These are phyloP conservation scores for Zygosaccharomyces gambellarensis DNA, from an alignment of 805 yeast species.

Conservation along the genomic window DNA sequence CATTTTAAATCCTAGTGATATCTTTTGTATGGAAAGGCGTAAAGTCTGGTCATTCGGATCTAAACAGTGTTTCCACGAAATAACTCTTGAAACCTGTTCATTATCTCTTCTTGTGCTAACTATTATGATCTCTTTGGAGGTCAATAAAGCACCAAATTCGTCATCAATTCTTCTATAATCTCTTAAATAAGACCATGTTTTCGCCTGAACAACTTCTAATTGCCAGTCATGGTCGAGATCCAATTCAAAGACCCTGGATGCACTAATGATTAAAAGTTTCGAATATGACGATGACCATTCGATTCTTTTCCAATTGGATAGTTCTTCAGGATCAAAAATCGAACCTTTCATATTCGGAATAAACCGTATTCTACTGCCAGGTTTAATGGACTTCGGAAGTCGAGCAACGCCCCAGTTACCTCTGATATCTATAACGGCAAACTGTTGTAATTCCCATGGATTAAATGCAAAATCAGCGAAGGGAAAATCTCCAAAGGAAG, in stretches of 20 bases:
- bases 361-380: constrained; percentile 6
- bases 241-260: constrained; percentile 40
- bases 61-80: constrained; percentile 73
- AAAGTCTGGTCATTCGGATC: constrained; percentile 52
- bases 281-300: constrained; percentile 40
- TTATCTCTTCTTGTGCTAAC: constrained; percentile 32
- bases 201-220: constrained; percentile 42
- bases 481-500: constrained; percentile 31
- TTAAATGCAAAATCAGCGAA: constrained; percentile 45
- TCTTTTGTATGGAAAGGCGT: constrained; percentile 34
- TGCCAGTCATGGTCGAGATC: constrained; percentile 32
- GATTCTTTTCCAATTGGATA: constrained; percentile 53
- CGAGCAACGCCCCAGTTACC: constrained; percentile 49
- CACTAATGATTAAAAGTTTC: constrained; percentile 36
- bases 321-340: constrained; percentile 43
- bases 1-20: constrained; percentile 10
- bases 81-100: constrained; percentile 39
- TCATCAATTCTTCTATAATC: constrained; percentile 39
- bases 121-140: constrained; percentile 63
- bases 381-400: constrained; percentile 17
- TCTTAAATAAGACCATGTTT: constrained; percentile 48
- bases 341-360: constrained; percentile 22
- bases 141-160: constrained; percentile 48
- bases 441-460: constrained; percentile 38
- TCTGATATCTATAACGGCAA: constrained; percentile 45